Conservation (phyloP, 176 grass and related monocot genomes). For the Saccharum officinarum region DNA sequence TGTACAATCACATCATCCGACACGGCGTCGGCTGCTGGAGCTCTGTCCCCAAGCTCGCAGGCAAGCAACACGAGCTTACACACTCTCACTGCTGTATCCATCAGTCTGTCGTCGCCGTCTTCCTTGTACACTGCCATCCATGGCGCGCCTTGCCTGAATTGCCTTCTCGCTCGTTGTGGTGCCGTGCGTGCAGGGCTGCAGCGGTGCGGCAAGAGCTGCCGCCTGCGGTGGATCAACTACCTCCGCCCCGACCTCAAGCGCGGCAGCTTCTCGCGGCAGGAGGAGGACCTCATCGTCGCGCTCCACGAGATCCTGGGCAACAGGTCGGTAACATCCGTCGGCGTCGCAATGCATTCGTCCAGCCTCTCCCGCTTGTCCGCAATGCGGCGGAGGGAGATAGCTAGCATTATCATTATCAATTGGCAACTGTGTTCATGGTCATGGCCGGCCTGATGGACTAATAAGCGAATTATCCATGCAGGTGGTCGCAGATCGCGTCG, state of each 20-base stretch:
- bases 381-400: not conserved
- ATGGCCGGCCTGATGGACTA: not conserved
- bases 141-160: not conserved
- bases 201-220: constrained; percentile 89
- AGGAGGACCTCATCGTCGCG: constrained; percentile 73
- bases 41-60: constrained; percentile 75
- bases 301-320: constrained; percentile 73
- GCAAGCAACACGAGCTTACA: constrained; percentile 21
- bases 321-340: constrained; percentile 23
- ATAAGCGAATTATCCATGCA: not conserved
- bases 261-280: constrained; percentile 76
- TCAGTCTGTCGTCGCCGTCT: not conserved
- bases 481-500: constrained; percentile 86
- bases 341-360: not conserved
- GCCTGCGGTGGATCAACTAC: constrained; percentile 87
- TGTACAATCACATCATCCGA: constrained; percentile 85
- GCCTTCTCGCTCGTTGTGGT: no score
- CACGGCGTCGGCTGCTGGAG: constrained; percentile 84
- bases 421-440: not conserved
- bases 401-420: not conserved
- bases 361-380: not conserved
- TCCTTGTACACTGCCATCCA: not conserved
- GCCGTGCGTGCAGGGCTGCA: constrained; percentile 44
- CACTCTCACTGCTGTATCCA: not conserved
- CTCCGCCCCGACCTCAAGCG: constrained; percentile 78